Conservation (phyloP, 331 rosid species). For the Rosa hybrid region DNA sequence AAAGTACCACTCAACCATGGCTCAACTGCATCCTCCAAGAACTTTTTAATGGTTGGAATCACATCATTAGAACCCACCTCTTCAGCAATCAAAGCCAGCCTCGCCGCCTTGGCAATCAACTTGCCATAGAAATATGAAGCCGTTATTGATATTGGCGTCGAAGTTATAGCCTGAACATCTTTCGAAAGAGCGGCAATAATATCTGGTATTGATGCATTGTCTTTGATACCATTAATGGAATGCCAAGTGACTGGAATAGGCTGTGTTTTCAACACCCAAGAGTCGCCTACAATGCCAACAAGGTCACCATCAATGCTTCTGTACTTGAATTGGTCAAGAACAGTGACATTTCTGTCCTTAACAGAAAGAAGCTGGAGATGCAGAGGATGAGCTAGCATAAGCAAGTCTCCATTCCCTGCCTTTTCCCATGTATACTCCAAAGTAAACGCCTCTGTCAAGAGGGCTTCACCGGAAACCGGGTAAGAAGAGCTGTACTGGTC, state of each 20-base stretch:
- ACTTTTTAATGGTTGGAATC: conserved; percentile 44
- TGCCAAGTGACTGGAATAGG: conserved; percentile 79
- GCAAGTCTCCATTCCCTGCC: conserved; percentile 67
- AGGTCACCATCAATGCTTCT: conserved; percentile 84
- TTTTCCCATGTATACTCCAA: conserved; percentile 65
- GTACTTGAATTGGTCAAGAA: conserved; percentile 60
- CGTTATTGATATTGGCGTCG: conserved; percentile 33
- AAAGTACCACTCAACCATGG: conserved; percentile 77
- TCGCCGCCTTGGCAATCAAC: conserved; percentile 63
- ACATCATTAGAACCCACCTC: conserved; percentile 47
- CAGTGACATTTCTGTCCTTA: conserved; percentile 34
- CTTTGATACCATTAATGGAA: conserved; percentile 57
- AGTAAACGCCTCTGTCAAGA: conserved; percentile 49
- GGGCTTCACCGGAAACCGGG: conserved; percentile 60
- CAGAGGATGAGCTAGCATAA: conserved; percentile 81
- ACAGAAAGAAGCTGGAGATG: conserved; percentile 54
- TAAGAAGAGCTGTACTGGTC: conserved; percentile 58
- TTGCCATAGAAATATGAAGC: conserved; percentile 70
- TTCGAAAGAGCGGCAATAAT: conserved; percentile 48
- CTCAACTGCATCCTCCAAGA: conserved; percentile 53
- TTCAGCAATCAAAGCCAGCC: conserved; percentile 74
- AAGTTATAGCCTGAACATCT: conserved; percentile 50
- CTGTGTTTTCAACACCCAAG: conserved; percentile 58
- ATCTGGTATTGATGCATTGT: conserved; percentile 35
- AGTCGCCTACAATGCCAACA: conserved; percentile 68